A percentile compares a stretch with the other conserved stretches of the same genome.
Evolutionary conservation across 2,329 filamentous ascomycete species (phyloP).

Genomic region (Scolecobasidium constrictum): DNA sequence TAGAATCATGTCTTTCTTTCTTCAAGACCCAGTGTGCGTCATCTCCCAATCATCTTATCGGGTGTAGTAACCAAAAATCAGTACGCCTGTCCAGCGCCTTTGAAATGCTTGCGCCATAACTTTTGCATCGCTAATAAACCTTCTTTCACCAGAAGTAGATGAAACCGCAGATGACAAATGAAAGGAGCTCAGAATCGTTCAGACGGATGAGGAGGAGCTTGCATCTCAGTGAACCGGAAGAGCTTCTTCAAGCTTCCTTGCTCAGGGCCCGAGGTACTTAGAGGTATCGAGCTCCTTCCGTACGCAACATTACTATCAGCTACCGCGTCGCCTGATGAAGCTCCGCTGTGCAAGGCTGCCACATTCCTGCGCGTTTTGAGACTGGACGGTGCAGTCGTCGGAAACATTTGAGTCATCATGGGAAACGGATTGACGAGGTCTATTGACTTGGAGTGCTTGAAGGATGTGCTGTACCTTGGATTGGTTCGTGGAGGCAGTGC

Average conservation of each 20-base stretch:
- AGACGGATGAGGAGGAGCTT: constrained; percentile 13
- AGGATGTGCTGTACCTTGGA: constrained; percentile 14
- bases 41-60: no score
- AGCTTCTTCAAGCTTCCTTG: constrained; percentile 27
- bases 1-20: no score
- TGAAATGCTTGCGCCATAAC: no score
- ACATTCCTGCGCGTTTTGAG: constrained; percentile 13
- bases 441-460: constrained; percentile 6
- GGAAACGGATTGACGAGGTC: constrained; percentile 11
- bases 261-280: neutral
- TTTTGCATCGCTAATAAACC: no score
- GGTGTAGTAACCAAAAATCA: no score
- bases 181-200: no score
- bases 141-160: no score
- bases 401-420: constrained; percentile 1
- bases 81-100: no score
- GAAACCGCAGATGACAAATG: no score
- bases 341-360: constrained; percentile 22
- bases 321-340: constrained; percentile 20
- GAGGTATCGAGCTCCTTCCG: constrained; percentile 16
- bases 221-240: constrained; percentile 14
- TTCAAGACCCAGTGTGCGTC: no score
- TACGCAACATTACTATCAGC: constrained; percentile 28
- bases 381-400: constrained; percentile 6
- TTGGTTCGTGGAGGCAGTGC: constrained; percentile 22